Base-by-base conservation (phyloP, 805 yeast species). In the Candida wancherniae region DNA sequence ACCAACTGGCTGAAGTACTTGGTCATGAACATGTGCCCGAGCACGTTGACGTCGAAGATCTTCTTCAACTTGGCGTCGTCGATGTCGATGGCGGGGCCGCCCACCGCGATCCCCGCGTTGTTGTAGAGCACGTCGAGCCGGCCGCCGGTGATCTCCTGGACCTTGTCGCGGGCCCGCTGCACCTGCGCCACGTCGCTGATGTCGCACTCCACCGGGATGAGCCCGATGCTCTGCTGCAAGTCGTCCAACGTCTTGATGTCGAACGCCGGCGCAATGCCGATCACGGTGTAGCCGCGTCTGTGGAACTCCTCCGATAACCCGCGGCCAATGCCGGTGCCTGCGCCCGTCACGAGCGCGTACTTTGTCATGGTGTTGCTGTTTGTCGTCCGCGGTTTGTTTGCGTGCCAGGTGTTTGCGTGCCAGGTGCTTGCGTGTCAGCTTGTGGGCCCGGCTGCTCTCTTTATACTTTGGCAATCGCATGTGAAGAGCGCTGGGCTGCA, bases 91-190 rank as follows among this genome's bases (percentile, higher is more conserved):
- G 61, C 53, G 0, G 69, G 54, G 2, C 57, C 48, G 32, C 57
- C 31, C 46, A 57, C 24, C 22, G 26, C 21, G 39, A 55, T 47
- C 1, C 72, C 71, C 7, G 70, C 72, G 38, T 67, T 67, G 39
- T 66, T 59, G 47, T 57, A 67, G 18, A 68, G 48, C 5, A 63
- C 42, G 32, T 65, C 61, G 20, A 68, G 40, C 16, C 34, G 37
- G 1, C 65, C 68, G 7, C 52, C 58, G 17, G 57, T 55, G 15
- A 53, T 45, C 4, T 37, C 30, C 6, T 26, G 20, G 15, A 44
- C 47, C 9, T 61, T 43, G 1, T 45, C 19, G 5, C 45, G 41
- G 4, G 50, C 47, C 10, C 56, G 53, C 11, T 34, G 22, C 19
- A 43, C 31, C 13, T 37, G 37, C 6, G 25, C 31, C 8, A 31